Evolutionary conservation across 228 moss, liverwort and hornwort species (phyloP).

Genomic region (Sphagnum magellanicum): DNA sequence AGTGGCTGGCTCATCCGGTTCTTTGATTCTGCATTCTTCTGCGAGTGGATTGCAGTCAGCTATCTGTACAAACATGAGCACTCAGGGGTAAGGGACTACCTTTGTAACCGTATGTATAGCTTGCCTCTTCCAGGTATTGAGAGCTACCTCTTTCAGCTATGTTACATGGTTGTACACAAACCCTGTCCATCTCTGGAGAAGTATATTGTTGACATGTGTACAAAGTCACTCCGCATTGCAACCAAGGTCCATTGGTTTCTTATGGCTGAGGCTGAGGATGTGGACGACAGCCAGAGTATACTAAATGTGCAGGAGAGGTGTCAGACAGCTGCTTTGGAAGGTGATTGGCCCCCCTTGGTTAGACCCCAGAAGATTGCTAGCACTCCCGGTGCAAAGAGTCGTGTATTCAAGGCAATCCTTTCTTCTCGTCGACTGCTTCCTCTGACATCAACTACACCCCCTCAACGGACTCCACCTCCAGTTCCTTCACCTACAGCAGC

Average conservation of each 20-base stretch:
- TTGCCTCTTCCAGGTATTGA: slow-evolving; percentile 90
- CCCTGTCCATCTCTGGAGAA: slow-evolving; percentile 93
- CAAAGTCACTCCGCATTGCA: slow-evolving; percentile 96
- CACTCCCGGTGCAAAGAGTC: slow-evolving; percentile 66
- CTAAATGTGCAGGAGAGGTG: slow-evolving; percentile 77
- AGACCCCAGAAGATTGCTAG: slow-evolving; percentile 69
- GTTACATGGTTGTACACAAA: slow-evolving; percentile 98
- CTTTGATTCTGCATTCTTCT: slow-evolving; percentile 97
- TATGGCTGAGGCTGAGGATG: slow-evolving; percentile 88
- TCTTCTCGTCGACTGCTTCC: slow-evolving; percentile 74
- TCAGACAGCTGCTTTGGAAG: slow-evolving; percentile 80
- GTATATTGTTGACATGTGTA: slow-evolving; percentile 96
- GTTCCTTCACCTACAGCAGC: slow-evolving; percentile 43
- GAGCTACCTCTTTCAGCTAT: slow-evolving; percentile 89
- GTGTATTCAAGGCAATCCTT: slow-evolving; percentile 83
- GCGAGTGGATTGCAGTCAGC: slow-evolving; percentile 99
- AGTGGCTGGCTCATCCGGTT: slow-evolving; percentile 99
- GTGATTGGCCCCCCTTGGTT: slow-evolving; percentile 88
- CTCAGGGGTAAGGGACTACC: slow-evolving; percentile 93
- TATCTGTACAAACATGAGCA: slow-evolving; percentile 99
- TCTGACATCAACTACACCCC: slow-evolving; percentile 75
- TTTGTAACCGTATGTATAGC: slow-evolving; percentile 97
- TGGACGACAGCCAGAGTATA: slow-evolving; percentile 64
- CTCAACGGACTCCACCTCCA: slow-evolving; percentile 54
- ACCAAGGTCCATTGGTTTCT: slow-evolving; percentile 99